Base-by-base conservation (phyloP, 257 asterid genomes). In the Solanum arcanum region DNA sequence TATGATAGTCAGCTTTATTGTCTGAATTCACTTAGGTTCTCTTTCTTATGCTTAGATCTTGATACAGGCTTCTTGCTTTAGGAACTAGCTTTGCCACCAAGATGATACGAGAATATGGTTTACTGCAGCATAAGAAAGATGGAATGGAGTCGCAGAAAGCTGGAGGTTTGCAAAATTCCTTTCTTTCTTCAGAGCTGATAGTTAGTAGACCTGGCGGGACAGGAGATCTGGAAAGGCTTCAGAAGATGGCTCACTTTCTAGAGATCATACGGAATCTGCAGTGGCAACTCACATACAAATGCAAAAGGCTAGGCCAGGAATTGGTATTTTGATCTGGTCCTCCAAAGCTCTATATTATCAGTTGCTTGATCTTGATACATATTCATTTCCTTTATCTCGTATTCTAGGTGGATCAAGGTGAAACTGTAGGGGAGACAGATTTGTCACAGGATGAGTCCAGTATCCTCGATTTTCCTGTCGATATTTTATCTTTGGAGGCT, bases 11-110 rank as follows among this genome's bases (percentile, higher is more conserved):
- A 72, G 82, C 59, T 64, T 81, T 86, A 23, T 88, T 74, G 80
- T 85, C 44, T 42, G 74, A 74, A 74, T 78, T 81, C 81, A 46
- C 87, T 84, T 81, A 29, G 68, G 85, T 81, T 47, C 85, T 81
- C 85, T 72, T 83, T 88, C 68, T 87, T 66, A 85, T 85, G 66
- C 64, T 84, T 73, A 86, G 70, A 83, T 86, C 90, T 89, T 94
- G 89, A 91, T 90, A 85, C 97, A 97, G 99, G 96, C 98, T 97
- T 90, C 99, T 97, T 87, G 93, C 96, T 76, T 88, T 95, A 88
- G 98, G 96, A 88, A 93, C 98, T 59, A 70, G 92, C 86, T 94
- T 95, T 90, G 97, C 96, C 77, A 96, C 94, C 89, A 91, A 90
- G 91, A 94, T 92, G 89, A 90, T 95, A 87, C 98, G 94, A 83